Base-by-base conservation (phyloP, 1,284 basidiomycete genomes). In the Meira nashicola region DNA sequence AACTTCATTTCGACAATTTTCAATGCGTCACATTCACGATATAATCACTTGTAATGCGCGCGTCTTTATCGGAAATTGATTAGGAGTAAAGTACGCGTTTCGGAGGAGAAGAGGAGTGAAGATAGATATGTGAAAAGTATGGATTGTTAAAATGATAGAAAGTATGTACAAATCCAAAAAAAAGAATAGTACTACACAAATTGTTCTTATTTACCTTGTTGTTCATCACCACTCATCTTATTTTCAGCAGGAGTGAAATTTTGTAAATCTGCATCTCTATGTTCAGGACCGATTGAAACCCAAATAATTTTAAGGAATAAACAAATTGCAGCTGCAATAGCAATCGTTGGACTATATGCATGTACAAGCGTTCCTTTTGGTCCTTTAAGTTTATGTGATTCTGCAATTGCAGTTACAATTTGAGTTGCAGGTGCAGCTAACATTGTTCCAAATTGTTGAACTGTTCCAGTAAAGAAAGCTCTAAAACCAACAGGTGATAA, bases 261-360 rank as follows among this genome's bases (percentile, higher is more conserved):
- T 12, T 48, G 17, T 5, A 48, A 23, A 21, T 23, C 12, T 3
- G 17, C 25, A 3, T 23, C 46, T 21, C 46, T 5, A 17, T 5
- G 21, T 48, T 48, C 46, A 6, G 46, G 46, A 8, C 46, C 46
- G 12, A 48, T 48, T 15, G 46, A n/a, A 48, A 23, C n/a, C 46
- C 46, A 48, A 48, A 48, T 6, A 25, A 48, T 23, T 14, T 14
- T 17, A 2, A 48, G 21, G 2, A 48, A 19, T 21, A n/a, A 7
- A 23, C 46, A 48, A 19, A 48, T 14, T 3, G 46, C 46, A 7
- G 25, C 46, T 14, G 6, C 17, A 21, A 12, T 23, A 17, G 17
- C 46, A 12, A 48, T 48, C 12, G 25, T 48, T 2, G 46, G 46
- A 25, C 46, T 23, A 25, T 48, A 48, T 8, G 17, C 25, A 8